Conservation (phyloP, 345 rosid species). For the Gossypium stocksii region DNA sequence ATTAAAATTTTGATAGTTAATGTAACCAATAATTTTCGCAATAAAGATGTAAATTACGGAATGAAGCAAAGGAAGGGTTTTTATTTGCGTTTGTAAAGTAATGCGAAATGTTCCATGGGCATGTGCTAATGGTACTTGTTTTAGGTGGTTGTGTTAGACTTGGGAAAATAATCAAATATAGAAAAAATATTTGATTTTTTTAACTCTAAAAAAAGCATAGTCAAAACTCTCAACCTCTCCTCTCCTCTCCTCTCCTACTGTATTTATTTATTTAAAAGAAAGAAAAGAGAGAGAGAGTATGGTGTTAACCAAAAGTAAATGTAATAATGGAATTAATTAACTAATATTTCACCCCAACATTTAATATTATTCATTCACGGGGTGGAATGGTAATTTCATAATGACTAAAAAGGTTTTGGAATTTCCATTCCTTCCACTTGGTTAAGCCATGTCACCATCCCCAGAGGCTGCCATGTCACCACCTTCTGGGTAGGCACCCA, state of each 20-base stretch:
- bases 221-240: not conserved
- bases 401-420: too few species aligned
- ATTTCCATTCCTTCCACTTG: not conserved
- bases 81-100: not conserved
- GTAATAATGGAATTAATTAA: too few species aligned
- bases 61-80: too few species aligned
- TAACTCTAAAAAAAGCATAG: not conserved
- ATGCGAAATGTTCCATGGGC: slow-evolving; percentile 2
- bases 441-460: slow-evolving; percentile 11
- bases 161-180: not conserved
- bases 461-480: slow-evolving; percentile 17
- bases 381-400: not conserved
- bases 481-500: not conserved
- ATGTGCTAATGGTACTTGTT: not conserved
- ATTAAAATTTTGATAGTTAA: too few species aligned
- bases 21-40: too few species aligned
- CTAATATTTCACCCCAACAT: too few species aligned
- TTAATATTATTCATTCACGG: too few species aligned
- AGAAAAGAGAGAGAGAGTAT: rapidly evolving
- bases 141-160: not conserved
- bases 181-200: not conserved
- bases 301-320: too few species aligned
- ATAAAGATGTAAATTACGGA: too few species aligned
- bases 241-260: not conserved
- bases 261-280: too few species aligned